These are phyloP conservation scores for Leishmania turanica DNA, from an alignment of 208 protist genomes.

Conservation along the genomic window DNA sequence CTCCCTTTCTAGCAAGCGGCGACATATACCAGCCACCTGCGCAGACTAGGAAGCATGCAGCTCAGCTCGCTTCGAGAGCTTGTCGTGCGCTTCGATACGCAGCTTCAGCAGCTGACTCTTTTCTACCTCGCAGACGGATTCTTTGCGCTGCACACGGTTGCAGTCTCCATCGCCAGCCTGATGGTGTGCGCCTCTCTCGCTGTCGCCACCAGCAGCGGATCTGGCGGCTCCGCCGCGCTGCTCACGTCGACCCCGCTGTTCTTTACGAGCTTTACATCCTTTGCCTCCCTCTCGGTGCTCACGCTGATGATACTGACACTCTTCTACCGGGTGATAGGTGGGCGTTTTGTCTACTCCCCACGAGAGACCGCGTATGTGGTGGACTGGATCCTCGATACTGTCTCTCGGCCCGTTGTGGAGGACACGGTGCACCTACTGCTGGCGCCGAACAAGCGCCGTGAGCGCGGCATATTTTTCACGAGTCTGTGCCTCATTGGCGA, in stretches of 20 bases:
- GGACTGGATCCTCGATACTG: constrained; percentile 37
- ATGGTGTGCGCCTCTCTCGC: constrained; percentile 34
- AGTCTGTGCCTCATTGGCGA: constrained; percentile 25
- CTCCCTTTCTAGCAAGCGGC: neutral
- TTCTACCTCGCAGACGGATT: constrained; percentile 37
- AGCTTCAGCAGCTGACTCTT: constrained; percentile 38
- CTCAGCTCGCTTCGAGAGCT: constrained; percentile 17
- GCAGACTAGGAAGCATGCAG: constrained; percentile 2
- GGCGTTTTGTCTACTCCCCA: constrained; percentile 23
- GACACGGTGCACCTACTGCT: constrained; percentile 14
- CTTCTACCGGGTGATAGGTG: constrained; percentile 31
- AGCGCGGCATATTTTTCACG: constrained; percentile 26
- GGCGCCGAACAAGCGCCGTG: constrained; percentile 7
- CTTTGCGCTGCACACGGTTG: constrained; percentile 32
- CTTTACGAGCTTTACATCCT: constrained; percentile 35
- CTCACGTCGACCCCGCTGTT: constrained; percentile 11
- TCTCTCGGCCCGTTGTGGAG: constrained; percentile 19
- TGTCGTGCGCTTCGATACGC: constrained; percentile 29
- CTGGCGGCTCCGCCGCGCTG: neutral
- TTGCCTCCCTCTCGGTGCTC: constrained; percentile 19
- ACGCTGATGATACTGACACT: constrained; percentile 35
- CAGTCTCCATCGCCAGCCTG: constrained; percentile 7
- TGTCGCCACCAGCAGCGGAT: constrained; percentile 2
- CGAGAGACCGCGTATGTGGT: constrained; percentile 21
- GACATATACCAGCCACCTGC: neutral